Base-by-base conservation (phyloP, 805 yeast genomes). In the Saccharomycopsis fermentans region DNA sequence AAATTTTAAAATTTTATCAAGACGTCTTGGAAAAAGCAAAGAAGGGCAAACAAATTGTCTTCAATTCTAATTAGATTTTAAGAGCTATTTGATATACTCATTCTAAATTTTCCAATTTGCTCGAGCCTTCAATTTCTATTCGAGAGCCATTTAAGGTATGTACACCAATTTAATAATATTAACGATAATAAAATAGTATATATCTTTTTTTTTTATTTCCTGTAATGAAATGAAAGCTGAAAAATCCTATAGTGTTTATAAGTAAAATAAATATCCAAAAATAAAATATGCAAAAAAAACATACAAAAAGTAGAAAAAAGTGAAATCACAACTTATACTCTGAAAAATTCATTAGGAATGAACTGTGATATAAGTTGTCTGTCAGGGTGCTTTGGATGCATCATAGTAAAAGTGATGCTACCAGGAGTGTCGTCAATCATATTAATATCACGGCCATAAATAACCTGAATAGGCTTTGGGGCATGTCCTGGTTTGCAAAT, bases 371-470 rank as follows among this genome's bases (percentile, higher is more conserved):
- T 69, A 56, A 87, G 67, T 67, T 87, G 94, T 61, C 87, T 73
- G 1, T 83, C 88, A 2, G 77, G 70, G 12, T 79, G 75, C 58
- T 70, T 70, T 0, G 95, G 95, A 65, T 88, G 90, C 19, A 88
- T 85, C 74, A 86, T 68, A 0, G 73, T 68, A 3, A 81, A 64
- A 26, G 71, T 70, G 17, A 78, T 70, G 54, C 75, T 66, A 21
- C 73, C 74, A 16, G 68, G 72, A 11, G 64, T 67, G 3, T 69
- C 70, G 56, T 75, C 78, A n/a, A 81, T 58, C 24, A 77, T 65
- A 26, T 70, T 68, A 35, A 88, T 79, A 63, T 82, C 87, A 66
- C 83, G 85, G 24, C 92, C 92, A 3, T 83, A 78, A 47, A 89
- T 76, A 4, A 87, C 84, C 67, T 89, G 96, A 24, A 79, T 74